Conservation (phyloP, 2,329 filamentous ascomycete genomes). For the Ophiocordyceps australis region DNA sequence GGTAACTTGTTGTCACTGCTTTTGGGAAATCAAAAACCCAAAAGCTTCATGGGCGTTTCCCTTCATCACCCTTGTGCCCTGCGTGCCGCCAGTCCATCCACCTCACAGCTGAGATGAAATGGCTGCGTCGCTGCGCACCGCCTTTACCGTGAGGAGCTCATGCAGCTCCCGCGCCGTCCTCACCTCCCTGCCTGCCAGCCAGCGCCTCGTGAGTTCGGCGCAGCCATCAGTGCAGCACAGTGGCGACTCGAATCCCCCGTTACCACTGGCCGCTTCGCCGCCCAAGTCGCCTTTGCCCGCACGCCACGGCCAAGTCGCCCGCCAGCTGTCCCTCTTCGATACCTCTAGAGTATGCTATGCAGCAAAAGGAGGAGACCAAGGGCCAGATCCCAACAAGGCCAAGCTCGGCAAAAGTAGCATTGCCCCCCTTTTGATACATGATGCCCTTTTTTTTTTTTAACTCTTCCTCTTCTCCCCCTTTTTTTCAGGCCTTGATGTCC, state of each 20-base stretch:
- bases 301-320: no score
- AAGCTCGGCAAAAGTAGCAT: conserved; percentile 49
- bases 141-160: conserved; percentile 8
- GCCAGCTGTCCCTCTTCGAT: no score
- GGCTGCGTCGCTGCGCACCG: conserved; percentile 14
- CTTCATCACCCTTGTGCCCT: not conserved
- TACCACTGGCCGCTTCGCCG: no score
- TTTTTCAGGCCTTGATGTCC: no score
- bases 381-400: conserved; percentile 35
- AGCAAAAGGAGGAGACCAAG: conserved; percentile 12
- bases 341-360: conserved; percentile 11
- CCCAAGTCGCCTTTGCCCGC: no score
- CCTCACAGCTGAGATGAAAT: conserved; percentile 9
- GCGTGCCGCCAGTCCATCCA: conserved; percentile 3
- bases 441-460: not conserved
- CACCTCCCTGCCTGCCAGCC: no score
- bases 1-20: no score
- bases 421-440: conserved; percentile 7
- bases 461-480: not conserved
- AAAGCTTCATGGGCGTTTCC: no score
- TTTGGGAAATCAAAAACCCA: no score
- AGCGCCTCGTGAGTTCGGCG: no score
- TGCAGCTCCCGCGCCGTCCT: conserved; percentile 9
- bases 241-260: no score
- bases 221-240: no score